Conservation (phyloP, 2,329 filamentous ascomycete genomes). For the Furcasterigmium sp. region DNA sequence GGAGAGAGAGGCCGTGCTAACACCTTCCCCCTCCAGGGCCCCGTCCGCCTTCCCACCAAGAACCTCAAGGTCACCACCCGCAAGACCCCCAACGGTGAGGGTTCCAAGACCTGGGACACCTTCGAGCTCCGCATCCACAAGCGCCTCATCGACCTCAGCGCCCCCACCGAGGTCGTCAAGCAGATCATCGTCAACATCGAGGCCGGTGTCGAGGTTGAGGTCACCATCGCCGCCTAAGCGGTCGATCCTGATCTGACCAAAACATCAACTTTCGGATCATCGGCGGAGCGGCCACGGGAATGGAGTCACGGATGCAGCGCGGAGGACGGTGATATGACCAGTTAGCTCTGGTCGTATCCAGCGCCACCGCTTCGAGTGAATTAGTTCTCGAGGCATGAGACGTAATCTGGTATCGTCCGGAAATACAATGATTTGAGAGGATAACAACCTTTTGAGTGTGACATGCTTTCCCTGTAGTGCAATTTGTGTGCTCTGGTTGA, state of each 20-base stretch:
- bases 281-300: too few relatives aligned
- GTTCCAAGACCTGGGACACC: slow-evolving; percentile 99
- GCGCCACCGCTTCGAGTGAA: too few relatives aligned
- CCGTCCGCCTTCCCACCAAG: slow-evolving; percentile 97
- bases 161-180: slow-evolving; percentile 96
- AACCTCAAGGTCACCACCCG: slow-evolving; percentile 93
- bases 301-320: too few relatives aligned
- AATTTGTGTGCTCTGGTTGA: too few relatives aligned
- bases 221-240: slow-evolving; percentile 78
- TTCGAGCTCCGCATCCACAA: slow-evolving; percentile 99
- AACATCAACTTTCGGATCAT: too few relatives aligned
- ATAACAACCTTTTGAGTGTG: slow-evolving; percentile 1
- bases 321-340: too few relatives aligned
- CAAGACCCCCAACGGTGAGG: slow-evolving; percentile 98
- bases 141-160: slow-evolving; percentile 94
- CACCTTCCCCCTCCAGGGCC: slow-evolving; percentile 49
- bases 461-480: slow-evolving; percentile 6
- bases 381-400: background rate
- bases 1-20: background rate
- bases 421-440: too few relatives aligned
- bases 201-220: slow-evolving; percentile 88
- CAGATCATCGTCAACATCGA: slow-evolving; percentile 96
- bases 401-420: background rate
- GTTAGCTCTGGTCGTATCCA: too few relatives aligned
- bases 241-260: background rate